phyloP scores from a whole-genome alignment of 768 basidiomycete genomes.

The Leucosporidium creatinivorum region DNA sequence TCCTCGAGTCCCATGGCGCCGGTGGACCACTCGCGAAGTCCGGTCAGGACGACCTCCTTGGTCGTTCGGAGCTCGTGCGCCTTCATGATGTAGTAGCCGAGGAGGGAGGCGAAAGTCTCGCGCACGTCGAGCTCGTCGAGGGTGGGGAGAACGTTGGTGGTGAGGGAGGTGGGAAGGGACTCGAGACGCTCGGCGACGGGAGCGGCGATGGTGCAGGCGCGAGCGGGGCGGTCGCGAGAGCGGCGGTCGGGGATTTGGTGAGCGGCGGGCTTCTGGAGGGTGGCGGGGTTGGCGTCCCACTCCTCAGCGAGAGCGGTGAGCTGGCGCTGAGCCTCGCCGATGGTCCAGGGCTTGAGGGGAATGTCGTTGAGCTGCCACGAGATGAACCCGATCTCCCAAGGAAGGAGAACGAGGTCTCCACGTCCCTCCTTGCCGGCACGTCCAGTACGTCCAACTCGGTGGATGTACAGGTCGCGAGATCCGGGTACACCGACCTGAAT shows the following conservation, averaged over 20 bases:
- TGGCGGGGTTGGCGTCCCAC: constrained; percentile 48
- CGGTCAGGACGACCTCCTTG: constrained; percentile 49
- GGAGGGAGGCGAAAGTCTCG: constrained; percentile 58
- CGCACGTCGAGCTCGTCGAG: constrained; percentile 43
- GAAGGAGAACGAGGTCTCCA: constrained; percentile 54
- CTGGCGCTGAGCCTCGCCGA: constrained; percentile 49
- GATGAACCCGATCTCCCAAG: constrained; percentile 52
- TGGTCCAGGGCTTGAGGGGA: constrained; percentile 58
- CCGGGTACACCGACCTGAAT: constrained; percentile 79
- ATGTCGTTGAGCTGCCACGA: constrained; percentile 57
- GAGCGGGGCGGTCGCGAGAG: constrained; percentile 15
- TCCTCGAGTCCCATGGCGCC: constrained; percentile 51
- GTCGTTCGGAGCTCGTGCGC: constrained; percentile 48
- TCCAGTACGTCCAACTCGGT: constrained; percentile 46
- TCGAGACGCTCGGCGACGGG: constrained; percentile 35
- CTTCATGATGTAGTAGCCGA: constrained; percentile 65
- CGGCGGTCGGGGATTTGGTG: constrained; percentile 4
- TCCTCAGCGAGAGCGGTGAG: constrained; percentile 48
- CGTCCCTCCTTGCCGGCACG: constrained; percentile 50
- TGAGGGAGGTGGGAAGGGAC: constrained; percentile 34
- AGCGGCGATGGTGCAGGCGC: constrained; percentile 18
- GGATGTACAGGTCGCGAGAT: constrained; percentile 51
- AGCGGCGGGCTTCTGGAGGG: neutral
- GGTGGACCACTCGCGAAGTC: constrained; percentile 57
- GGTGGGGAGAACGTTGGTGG: constrained; percentile 31